These are phyloP conservation scores for Ilex asprella DNA, from an alignment of 257 asterid genomes.

Conservation along the genomic window DNA sequence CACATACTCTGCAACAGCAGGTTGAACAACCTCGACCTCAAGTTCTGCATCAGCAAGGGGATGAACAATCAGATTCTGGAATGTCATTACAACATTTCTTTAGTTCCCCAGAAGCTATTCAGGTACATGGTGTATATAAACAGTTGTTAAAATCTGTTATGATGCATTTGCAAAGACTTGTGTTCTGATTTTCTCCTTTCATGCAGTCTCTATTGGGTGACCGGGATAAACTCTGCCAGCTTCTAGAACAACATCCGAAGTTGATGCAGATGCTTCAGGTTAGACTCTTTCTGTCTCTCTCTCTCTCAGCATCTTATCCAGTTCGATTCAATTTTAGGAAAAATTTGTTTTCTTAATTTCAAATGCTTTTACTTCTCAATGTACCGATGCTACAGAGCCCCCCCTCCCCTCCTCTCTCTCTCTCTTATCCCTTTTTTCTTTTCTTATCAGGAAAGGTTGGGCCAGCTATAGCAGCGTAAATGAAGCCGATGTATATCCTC, in stretches of 20 bases:
- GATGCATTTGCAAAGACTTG: background rate
- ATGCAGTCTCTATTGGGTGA: slow-evolving; percentile 78
- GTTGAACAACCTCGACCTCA: slow-evolving; percentile 32
- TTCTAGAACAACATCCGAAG: slow-evolving; percentile 92
- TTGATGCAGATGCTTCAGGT: slow-evolving; percentile 97
- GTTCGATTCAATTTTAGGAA: background rate
- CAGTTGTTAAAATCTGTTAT: background rate
- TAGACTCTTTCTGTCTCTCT: slow-evolving; percentile 4
- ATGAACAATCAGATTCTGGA: slow-evolving; percentile 46
- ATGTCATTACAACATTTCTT: slow-evolving; percentile 64
- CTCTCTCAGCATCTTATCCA: background rate
- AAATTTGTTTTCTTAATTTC: background rate
- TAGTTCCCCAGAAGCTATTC: slow-evolving; percentile 75
- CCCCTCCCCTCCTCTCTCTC: background rate
- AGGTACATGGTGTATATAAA: slow-evolving; percentile 32
- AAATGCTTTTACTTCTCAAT: background rate
- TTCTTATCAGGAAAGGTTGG: slow-evolving; percentile 42
- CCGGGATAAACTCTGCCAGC: slow-evolving; percentile 89
- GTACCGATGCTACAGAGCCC: background rate
- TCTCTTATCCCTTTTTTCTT: slow-evolving; percentile 1
- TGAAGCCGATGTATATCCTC: no score
- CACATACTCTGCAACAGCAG: slow-evolving; percentile 37
- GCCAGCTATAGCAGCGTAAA: slow-evolving; percentile 23
- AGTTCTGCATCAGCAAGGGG: slow-evolving; percentile 35
- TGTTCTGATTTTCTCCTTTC: slow-evolving; percentile 5